These are phyloP conservation scores for Pseudopediastrum boryanum DNA, from an alignment of 139 green algal species.

Conservation along the genomic window DNA sequence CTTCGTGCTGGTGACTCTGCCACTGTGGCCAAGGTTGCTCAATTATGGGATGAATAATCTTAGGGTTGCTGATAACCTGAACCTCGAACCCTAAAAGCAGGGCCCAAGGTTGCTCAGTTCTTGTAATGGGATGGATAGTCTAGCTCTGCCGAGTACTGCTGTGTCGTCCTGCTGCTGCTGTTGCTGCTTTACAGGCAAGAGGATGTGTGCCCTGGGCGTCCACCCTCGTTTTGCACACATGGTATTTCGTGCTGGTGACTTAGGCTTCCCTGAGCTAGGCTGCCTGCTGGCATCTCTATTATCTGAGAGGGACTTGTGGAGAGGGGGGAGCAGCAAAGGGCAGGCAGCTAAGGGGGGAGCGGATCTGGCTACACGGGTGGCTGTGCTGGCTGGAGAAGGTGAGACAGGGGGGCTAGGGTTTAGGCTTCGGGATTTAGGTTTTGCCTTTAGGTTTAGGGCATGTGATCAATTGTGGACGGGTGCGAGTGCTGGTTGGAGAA, in stretches of 20 bases:
- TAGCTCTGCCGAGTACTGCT: no score
- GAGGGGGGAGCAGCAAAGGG: conserved; percentile 22
- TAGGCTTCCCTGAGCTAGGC: conserved; percentile 33
- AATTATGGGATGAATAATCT: no score
- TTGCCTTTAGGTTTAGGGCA: no score
- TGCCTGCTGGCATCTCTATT: conserved; percentile 54
- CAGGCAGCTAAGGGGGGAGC: conserved; percentile 12
- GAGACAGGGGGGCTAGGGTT: neutral
- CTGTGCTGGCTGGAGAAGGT: conserved; percentile 37
- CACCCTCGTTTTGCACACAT: conserved; percentile 56
- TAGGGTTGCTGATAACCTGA: no score
- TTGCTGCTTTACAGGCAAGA: conserved; percentile 10
- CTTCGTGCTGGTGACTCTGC: conserved; percentile 36
- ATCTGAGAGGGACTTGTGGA: conserved; percentile 50
- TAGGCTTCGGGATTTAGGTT: no score
- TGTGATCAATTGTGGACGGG: no score
- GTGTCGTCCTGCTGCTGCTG: neutral
- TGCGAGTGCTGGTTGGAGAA: no score
- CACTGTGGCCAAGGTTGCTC: no score
- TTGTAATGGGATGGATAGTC: no score
- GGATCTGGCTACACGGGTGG: conserved; percentile 42
- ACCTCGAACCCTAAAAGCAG: no score
- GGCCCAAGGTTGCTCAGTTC: no score
- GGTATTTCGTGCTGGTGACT: conserved; percentile 40
- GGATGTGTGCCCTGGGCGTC: conserved; percentile 39